These are phyloP conservation scores for Microdochium paspali DNA, from an alignment of 2,329 filamentous ascomycete genomes.

Conservation along the genomic window DNA sequence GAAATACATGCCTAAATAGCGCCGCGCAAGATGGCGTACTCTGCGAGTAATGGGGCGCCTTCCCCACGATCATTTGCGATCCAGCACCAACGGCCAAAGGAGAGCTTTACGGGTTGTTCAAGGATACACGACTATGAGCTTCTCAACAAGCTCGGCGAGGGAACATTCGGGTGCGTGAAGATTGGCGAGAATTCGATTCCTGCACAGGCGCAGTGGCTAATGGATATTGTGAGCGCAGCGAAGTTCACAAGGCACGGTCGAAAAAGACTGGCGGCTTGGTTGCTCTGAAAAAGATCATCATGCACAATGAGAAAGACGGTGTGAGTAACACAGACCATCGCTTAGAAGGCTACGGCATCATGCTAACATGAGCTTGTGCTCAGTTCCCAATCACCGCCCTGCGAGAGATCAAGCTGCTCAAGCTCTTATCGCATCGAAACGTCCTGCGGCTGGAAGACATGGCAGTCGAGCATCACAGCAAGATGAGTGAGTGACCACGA, in stretches of 20 bases:
- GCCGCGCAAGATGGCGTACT: slow-evolving; percentile 5
- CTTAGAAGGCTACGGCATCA: slow-evolving; percentile 1
- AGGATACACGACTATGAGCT: slow-evolving; percentile 73
- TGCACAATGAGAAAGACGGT: slow-evolving; percentile 98
- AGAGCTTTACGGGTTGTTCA: slow-evolving; percentile 75
- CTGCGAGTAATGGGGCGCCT: slow-evolving; percentile 20
- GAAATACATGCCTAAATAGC: not conserved
- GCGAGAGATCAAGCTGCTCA: slow-evolving; percentile 94
- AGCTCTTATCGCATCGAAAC: slow-evolving; percentile 87
- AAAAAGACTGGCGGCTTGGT: slow-evolving; percentile 66
- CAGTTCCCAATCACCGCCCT: slow-evolving; percentile 96
- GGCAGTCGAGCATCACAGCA: slow-evolving; percentile 67
- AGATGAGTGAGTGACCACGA: slow-evolving; percentile 14
- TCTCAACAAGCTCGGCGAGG: slow-evolving; percentile 79
- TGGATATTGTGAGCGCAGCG: slow-evolving; percentile 34
- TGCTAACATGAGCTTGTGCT: slow-evolving; percentile 7
- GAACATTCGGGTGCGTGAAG: slow-evolving; percentile 72
- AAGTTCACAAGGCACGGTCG: slow-evolving; percentile 84
- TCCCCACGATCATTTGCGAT: slow-evolving; percentile 48
- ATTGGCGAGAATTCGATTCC: not conserved
- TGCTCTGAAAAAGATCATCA: slow-evolving; percentile 95
- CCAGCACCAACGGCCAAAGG: slow-evolving; percentile 43
- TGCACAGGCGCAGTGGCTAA: not conserved
- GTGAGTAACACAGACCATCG: slow-evolving; percentile 32
- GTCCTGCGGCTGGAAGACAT: slow-evolving; percentile 86